phyloP scores from a whole-genome alignment of 177 flowering plant species.

The Vitis hybrid region DNA sequence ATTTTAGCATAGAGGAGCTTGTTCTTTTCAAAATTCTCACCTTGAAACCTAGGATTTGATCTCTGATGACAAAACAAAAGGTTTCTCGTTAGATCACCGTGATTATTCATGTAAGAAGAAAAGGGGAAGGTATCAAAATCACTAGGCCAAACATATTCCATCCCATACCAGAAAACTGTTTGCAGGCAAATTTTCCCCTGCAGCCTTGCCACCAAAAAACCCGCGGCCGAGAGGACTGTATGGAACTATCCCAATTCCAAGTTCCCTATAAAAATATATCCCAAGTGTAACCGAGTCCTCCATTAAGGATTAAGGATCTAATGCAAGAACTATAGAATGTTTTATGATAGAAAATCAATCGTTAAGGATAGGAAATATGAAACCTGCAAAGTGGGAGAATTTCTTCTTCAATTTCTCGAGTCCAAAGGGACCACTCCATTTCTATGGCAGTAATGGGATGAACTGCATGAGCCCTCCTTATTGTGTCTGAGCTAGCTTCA shows the following conservation, averaged over 20 bases:
- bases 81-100: background rate
- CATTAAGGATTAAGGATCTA: background rate
- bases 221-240: constrained; percentile 76
- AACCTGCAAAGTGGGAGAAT: constrained; percentile 38
- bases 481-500: constrained; percentile 38
- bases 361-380: background rate
- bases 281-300: too few relatives aligned
- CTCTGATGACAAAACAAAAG: background rate
- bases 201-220: constrained; percentile 69
- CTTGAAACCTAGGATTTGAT: constrained; percentile 4
- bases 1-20: background rate
- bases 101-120: background rate
- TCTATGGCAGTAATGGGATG: constrained; percentile 45
- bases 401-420: constrained; percentile 39
- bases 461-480: constrained; percentile 49
- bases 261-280: constrained; percentile 30
- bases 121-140: too few relatives aligned
- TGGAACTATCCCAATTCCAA: constrained; percentile 65
- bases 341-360: too few relatives aligned
- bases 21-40: constrained; percentile 11
- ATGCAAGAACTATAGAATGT: too few relatives aligned
- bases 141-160: too few relatives aligned
- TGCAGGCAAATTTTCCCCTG: constrained; percentile 39
- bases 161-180: constrained; percentile 44
- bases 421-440: constrained; percentile 46